Evolutionary conservation across 2,329 filamentous ascomycete species (phyloP).

Genomic region (Chalara sp.): DNA sequence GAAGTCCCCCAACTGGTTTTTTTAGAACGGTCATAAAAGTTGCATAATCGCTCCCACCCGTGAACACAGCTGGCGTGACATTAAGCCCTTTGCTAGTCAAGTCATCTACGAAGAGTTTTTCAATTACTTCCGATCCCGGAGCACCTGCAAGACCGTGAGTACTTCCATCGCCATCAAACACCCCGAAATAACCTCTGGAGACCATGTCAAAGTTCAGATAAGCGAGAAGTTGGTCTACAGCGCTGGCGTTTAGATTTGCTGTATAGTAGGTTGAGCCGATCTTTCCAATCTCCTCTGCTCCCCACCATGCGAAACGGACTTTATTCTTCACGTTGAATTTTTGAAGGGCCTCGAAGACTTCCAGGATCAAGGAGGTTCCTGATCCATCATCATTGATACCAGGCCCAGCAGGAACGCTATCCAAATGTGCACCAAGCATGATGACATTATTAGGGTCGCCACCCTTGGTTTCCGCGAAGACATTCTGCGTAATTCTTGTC

Average conservation of each 20-base stretch:
- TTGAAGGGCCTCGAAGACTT: constrained; percentile 46
- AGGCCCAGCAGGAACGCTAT: constrained; percentile 52
- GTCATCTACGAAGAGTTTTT: constrained; percentile 39
- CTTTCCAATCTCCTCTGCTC: constrained; percentile 55
- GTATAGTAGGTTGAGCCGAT: constrained; percentile 54
- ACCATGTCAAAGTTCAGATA: constrained; percentile 62
- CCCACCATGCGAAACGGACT: constrained; percentile 60
- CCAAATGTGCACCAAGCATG: constrained; percentile 52
- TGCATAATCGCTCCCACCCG: constrained; percentile 40
- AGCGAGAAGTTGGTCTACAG: constrained; percentile 48
- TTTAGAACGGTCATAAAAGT: constrained; percentile 43
- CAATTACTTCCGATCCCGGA: constrained; percentile 47
- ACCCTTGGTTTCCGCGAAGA: constrained; percentile 43
- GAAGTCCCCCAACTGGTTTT: constrained; percentile 52
- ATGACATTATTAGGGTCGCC: constrained; percentile 54
- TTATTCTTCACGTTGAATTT: constrained; percentile 41
- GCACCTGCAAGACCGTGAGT: constrained; percentile 26
- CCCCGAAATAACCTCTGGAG: constrained; percentile 45
- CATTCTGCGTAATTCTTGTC: constrained; percentile 5
- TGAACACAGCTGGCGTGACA: constrained; percentile 35
- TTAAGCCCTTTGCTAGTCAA: constrained; percentile 5
- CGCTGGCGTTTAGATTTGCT: constrained; percentile 36
- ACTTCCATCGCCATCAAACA: constrained; percentile 28
- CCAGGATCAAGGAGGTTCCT: constrained; percentile 50
- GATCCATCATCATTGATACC: constrained; percentile 63